Evolutionary conservation across 768 basidiomycete genomes (phyloP), one percentile per base, ranked within the genome.

Genomic region (Boletales sp.): DNA sequence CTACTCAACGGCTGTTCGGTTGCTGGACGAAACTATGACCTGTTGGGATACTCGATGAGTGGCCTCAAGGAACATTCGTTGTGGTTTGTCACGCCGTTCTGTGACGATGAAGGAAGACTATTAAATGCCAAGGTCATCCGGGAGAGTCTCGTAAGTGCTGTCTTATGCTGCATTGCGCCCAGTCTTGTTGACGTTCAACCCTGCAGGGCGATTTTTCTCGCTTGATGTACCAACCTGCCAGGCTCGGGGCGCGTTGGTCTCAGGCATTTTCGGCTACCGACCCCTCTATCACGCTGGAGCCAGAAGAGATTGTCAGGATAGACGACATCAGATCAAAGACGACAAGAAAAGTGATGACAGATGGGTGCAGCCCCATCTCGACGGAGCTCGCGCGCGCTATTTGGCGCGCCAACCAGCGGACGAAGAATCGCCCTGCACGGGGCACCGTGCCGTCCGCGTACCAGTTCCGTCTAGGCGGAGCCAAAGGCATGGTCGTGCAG

Each of bases 191-290:
- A 63, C 14, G 17, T 40, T 29, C 17, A 4, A 35, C 45, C 34
- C 8, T 11, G 31, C 31, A 75, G 74, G 74, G 74, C 1, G 67
- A 75, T 50, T 75, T 75, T 53, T 65, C 72, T 17, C 57, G 54
- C 14, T 58, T 76, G 41, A 29, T 50, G 15, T 47, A 66, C 43
- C 65, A 69, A 43, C 79, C 79, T n/a, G 75, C 79, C 11, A 67
- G 75, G 37, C 72, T 75, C 10, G 79, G 69, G 7, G 79, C 79
- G n/a, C 70, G 79, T 19, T 75, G 80, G 73, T 70, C 75, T 24
- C 80, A 80, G 58, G 77, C 75, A 1, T 81, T 81, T 57, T 76
- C 78, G 1, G 69, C 77, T 1, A 79, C 79, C 0, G 75, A 79
- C 38, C 72, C 79, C 0, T 76, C 73, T 0, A 63, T 78, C 14